Percentiles rank a stretch among this genome's conserved stretches.
Conservation (phyloP, 2,329 filamentous ascomycete species). For the Cordyceps tenuipes region DNA sequence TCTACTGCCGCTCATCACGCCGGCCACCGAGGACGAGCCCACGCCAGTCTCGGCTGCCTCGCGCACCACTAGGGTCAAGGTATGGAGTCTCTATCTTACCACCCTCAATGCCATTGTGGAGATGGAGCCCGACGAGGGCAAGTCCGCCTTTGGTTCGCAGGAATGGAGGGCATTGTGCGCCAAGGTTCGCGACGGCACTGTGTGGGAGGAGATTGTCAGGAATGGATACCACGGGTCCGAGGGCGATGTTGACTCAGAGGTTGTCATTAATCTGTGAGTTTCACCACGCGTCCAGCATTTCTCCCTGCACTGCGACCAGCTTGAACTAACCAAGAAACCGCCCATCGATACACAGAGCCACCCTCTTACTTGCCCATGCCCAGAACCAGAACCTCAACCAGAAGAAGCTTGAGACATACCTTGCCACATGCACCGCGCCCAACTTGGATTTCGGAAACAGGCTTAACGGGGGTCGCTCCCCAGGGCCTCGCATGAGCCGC, state of each 20-base stretch:
- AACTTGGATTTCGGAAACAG: constrained; percentile 63
- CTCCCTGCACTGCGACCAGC: neutral
- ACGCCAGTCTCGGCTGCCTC: constrained; percentile 75
- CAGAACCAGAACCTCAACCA: constrained; percentile 78
- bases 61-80: constrained; percentile 78
- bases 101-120: constrained; percentile 87
- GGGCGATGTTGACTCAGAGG: constrained; percentile 86
- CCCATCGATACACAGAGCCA: constrained; percentile 53
- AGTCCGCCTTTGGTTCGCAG: constrained; percentile 74
- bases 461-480: constrained; percentile 40
- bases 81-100: constrained; percentile 95
- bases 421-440: constrained; percentile 67
- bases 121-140: constrained; percentile 82
- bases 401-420: constrained; percentile 77
- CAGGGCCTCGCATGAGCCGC: constrained; percentile 28
- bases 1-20: constrained; percentile 71
- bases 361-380: constrained; percentile 83
- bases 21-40: constrained; percentile 43
- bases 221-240: constrained; percentile 84
- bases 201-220: constrained; percentile 91
- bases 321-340: constrained; percentile 7
- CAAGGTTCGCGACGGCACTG: constrained; percentile 77
- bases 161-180: constrained; percentile 76
- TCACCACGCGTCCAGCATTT: neutral
- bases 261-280: constrained; percentile 76